These are phyloP conservation scores for Lasiosphaeriaceae sp. DNA, from an alignment of 495 filamentous ascomycete genomes.

Conservation along the genomic window DNA sequence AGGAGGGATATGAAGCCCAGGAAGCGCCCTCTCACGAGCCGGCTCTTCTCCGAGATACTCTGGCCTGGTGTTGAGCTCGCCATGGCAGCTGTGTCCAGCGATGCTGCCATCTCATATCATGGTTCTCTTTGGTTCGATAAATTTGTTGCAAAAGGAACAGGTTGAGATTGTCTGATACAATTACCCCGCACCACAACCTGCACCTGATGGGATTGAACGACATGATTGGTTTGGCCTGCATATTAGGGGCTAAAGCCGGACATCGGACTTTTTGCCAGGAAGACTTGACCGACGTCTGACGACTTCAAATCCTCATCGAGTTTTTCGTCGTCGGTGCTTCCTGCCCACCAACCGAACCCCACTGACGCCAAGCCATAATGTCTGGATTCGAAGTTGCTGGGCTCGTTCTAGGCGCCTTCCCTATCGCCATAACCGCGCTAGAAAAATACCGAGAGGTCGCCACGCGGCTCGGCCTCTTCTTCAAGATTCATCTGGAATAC, in stretches of 20 bases:
- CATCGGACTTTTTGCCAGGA: neutral
- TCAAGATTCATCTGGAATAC: conserved; percentile 25
- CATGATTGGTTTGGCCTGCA: neutral
- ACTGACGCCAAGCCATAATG: conserved; percentile 9
- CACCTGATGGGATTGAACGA: neutral
- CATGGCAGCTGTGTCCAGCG: neutral
- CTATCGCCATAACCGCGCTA: conserved; percentile 25
- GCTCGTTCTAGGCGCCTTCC: conserved; percentile 28
- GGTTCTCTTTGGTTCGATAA: no score
- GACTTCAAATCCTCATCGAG: neutral
- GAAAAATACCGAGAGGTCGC: conserved; percentile 29
- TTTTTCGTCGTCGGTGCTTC: neutral
- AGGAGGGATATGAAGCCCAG: neutral
- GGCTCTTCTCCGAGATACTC: conserved; percentile 23
- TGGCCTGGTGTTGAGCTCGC: neutral
- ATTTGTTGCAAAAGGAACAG: neutral
- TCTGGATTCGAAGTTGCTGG: conserved; percentile 35
- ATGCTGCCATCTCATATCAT: neutral
- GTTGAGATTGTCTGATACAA: neutral
- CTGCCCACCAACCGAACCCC: neutral
- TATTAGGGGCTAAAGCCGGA: neutral
- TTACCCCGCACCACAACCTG: neutral
- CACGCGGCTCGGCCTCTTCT: conserved; percentile 20
- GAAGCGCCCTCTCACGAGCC: neutral
- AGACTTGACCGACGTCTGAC: neutral